Evolutionary conservation across 768 basidiomycete genomes (phyloP), one percentile per base, ranked within the genome.

Genomic region (Agaricus subrufescens): DNA sequence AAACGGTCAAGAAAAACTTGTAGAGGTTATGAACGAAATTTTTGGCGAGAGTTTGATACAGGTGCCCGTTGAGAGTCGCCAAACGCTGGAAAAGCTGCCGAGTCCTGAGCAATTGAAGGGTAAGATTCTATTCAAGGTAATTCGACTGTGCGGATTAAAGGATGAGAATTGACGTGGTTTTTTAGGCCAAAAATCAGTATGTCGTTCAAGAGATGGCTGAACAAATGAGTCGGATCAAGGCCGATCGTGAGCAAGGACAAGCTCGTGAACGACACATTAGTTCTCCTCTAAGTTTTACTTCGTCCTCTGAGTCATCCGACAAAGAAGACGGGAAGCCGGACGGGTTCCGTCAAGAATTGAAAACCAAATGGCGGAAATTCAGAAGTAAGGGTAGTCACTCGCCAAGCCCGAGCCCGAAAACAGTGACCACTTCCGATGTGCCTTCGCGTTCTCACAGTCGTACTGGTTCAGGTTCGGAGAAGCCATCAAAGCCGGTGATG

Each of bases 41-140:
- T 80, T 80, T 56, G 77, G 77, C 2, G 74, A 77, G 39, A 59
- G 67, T 2, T 65, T 81, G 2, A 61, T 81, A 14, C 65, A 69
- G 31, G 72, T 72, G 2, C 72, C 72, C 0, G 63, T 69, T 4
- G 78, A 84, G 31, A 80, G 75, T 8, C 65, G 71, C 1, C 75
- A 70, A 29, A 73, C 70, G 53, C 69, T 85, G n/a, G 75, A 75
- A 0, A 66, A 62, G 11, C 63, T 98, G 29, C 95, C 95, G 0
- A 95, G 92, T 66, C 95, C 95, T 0, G 87, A 93, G 50, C 81
- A 86, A 15, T 74, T 98, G 47, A 88, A 82, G 66, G 79, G 84
- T 4, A 83, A 83, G 59, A 79, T 97, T n/a, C 66, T 97, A 37
- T 70, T 98, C 58, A 98, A 98, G 78, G 91, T 86, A 30, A 43